Percentiles rank a stretch among this genome's conserved stretches.
These are phyloP conservation scores for Elsinoe necatrix DNA, from an alignment of 2,329 filamentous ascomycete species.

Conservation along the genomic window DNA sequence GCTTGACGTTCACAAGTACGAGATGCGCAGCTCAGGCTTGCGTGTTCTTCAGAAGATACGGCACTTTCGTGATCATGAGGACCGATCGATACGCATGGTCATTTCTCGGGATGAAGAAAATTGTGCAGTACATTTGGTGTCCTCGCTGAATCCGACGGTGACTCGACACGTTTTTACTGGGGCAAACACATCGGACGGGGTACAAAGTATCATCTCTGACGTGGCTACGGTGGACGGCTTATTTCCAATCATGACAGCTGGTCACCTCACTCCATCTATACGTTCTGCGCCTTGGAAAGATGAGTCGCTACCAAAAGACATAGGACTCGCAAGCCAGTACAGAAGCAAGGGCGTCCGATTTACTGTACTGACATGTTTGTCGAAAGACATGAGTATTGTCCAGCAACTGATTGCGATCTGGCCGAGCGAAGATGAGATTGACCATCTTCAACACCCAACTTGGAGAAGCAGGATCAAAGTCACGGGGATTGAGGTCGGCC, in stretches of 20 bases:
- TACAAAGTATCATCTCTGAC: conserved; percentile 24
- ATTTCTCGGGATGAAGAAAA: conserved; percentile 27
- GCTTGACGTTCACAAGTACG: conserved; percentile 13
- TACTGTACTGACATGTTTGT: conserved; percentile 16
- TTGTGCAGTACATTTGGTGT: conserved; percentile 30
- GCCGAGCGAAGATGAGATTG: neutral
- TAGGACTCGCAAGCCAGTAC: conserved; percentile 13
- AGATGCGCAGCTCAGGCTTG: conserved; percentile 24
- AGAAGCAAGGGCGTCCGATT: conserved; percentile 15
- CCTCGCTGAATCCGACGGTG: conserved; percentile 26
- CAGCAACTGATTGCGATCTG: conserved; percentile 14
- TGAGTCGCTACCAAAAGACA: neutral
- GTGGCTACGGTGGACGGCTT: conserved; percentile 23
- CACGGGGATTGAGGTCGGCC: conserved; percentile 17
- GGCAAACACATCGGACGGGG: conserved; percentile 10
- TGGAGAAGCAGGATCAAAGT: conserved; percentile 20
- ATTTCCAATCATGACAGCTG: neutral
- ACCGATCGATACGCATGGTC: conserved; percentile 40
- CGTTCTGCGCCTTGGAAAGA: conserved; percentile 9
- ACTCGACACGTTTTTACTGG: conserved; percentile 27
- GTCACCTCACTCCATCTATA: conserved; percentile 7
- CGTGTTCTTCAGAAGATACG: conserved; percentile 39
- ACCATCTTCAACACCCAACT: conserved; percentile 8
- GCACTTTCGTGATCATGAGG: conserved; percentile 48
- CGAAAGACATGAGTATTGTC: conserved; percentile 16